Conservation (phyloP, 768 basidiomycete genomes). For the Podaxis carcinomalis region DNA sequence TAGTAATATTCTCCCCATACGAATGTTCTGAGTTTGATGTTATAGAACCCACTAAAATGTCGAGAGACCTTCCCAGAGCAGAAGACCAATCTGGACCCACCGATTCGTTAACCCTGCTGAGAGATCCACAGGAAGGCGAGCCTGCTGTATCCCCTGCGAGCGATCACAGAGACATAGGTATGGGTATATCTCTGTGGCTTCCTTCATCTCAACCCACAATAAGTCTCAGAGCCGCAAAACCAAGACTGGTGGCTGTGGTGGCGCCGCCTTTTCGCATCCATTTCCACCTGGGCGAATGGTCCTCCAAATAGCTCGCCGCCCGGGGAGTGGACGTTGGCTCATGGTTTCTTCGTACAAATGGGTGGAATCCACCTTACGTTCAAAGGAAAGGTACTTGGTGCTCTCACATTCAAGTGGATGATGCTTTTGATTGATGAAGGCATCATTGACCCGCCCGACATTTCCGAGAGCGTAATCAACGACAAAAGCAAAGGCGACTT, state of each 20-base stretch:
- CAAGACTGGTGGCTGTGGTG: neutral
- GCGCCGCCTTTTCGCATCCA: neutral
- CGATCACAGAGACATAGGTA: too few relatives aligned
- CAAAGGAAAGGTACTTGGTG: conserved; percentile 13
- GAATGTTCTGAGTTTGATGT: too few relatives aligned
- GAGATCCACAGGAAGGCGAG: too few relatives aligned
- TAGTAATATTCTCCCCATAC: neutral
- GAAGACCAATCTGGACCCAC: too few relatives aligned
- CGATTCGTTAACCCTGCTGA: too few relatives aligned
- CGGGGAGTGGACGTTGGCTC: neutral
- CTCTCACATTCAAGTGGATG: neutral
- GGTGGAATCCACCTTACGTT: neutral
- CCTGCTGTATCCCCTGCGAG: too few relatives aligned
- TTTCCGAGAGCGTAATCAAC: neutral
- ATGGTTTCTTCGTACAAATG: neutral
- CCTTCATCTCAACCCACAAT: too few relatives aligned
- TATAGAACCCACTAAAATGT: too few relatives aligned
- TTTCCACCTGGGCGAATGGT: neutral
- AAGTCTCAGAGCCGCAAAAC: too few relatives aligned
- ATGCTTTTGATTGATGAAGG: neutral
- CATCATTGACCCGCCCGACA: neutral
- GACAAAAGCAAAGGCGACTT: neutral
- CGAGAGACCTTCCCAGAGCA: too few relatives aligned
- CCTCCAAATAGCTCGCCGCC: neutral
- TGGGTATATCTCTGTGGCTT: too few relatives aligned